Conservation (phyloP, 257 asterid genomes). For the Echium plantagineum region DNA sequence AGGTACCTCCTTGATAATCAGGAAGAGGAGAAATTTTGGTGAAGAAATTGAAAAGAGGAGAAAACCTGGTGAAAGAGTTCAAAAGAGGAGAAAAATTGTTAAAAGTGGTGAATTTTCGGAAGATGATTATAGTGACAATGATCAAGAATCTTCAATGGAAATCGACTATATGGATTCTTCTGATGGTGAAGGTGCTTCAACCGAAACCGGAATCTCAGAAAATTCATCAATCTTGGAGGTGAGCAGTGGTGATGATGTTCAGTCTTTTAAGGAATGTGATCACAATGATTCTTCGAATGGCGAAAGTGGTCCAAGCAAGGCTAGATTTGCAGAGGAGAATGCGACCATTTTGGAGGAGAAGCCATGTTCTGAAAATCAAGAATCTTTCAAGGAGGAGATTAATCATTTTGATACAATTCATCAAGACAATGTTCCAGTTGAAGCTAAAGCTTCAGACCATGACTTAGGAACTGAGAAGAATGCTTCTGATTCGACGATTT, state of each 20-base stretch:
- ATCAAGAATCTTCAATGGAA: background rate
- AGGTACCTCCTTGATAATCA: background rate
- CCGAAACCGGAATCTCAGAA: background rate
- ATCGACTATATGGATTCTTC: background rate
- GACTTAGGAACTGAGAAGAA: background rate
- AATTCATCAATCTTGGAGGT: no score
- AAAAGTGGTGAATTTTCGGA: background rate
- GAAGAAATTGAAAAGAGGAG: no score
- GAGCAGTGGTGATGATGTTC: background rate
- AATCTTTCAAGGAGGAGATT: background rate
- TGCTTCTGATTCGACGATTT: background rate
- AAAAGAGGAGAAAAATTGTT: no score
- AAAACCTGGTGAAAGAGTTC: no score
- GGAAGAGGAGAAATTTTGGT: background rate
- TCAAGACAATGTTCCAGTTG: background rate
- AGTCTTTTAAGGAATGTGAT: background rate
- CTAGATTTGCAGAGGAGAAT: background rate
- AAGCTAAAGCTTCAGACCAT: background rate
- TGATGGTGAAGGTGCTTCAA: background rate
- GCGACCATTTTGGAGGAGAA: background rate
- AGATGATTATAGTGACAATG: background rate
- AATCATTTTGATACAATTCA: background rate
- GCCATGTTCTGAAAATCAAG: background rate
- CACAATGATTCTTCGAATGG: background rate
- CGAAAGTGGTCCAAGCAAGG: background rate